phyloP scores from a whole-genome alignment of 192 early-diverging fungal genomes.

The Cetraspora pellucida region DNA sequence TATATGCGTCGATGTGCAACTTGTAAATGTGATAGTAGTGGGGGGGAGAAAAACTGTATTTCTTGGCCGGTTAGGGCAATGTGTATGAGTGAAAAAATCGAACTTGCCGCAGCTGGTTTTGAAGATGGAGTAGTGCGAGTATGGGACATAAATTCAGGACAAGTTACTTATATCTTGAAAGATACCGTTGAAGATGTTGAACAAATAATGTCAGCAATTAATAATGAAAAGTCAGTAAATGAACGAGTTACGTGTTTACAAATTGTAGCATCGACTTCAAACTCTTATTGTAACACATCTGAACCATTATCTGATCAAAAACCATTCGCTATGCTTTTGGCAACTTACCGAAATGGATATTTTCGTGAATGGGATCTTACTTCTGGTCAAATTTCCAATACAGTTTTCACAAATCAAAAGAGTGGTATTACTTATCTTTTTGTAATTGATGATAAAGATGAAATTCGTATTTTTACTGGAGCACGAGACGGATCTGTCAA shows the following conservation, averaged over 20 bases:
- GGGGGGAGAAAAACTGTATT: slow-evolving; percentile 30
- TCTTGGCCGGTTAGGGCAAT: slow-evolving; percentile 31
- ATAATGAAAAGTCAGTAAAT: not conserved
- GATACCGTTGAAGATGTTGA: slow-evolving; percentile 34
- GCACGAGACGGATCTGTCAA: slow-evolving; percentile 30
- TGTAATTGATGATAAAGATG: not conserved
- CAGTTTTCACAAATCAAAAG: slow-evolving; percentile 31
- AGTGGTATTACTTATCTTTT: slow-evolving; percentile 27
- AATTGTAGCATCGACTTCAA: not conserved
- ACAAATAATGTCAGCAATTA: slow-evolving; percentile 11
- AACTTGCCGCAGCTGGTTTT: slow-evolving; percentile 28
- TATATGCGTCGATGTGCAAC: slow-evolving; percentile 26
- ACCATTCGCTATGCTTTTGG: slow-evolving; percentile 2
- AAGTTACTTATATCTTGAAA: slow-evolving; percentile 28
- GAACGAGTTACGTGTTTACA: slow-evolving; percentile 33
- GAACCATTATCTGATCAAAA: not conserved
- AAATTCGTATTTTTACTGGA: slow-evolving; percentile 8
- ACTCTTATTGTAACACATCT: not conserved
- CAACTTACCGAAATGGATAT: slow-evolving; percentile 26
- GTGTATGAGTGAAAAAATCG: slow-evolving; percentile 27
- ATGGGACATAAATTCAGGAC: slow-evolving; percentile 31
- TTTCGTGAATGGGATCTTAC: slow-evolving; percentile 31
- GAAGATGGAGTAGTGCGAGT: slow-evolving; percentile 36
- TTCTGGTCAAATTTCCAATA: slow-evolving; percentile 19
- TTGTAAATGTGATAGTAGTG: slow-evolving; percentile 30